Conservation (phyloP, 768 basidiomycete genomes). For the Tulasnella sp. region DNA sequence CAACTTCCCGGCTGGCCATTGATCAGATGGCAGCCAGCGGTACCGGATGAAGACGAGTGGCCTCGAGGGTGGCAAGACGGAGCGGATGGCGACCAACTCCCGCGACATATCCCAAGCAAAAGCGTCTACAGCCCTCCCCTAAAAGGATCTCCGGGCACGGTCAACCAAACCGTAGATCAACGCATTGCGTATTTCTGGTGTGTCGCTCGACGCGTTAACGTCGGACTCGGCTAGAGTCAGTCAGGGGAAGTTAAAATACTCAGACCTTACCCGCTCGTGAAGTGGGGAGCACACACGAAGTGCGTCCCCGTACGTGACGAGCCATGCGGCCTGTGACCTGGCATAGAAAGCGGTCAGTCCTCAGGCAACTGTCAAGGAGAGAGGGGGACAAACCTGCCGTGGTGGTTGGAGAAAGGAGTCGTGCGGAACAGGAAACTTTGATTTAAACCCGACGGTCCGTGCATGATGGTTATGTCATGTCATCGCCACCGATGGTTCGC, state of each 20-base stretch:
- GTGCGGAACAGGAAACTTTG: no score
- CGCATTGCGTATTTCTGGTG: slow-evolving; percentile 4
- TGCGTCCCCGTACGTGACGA: neutral
- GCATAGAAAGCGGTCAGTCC: neutral
- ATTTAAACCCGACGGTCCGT: no score
- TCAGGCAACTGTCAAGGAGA: neutral
- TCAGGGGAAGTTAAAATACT: slow-evolving; percentile 6
- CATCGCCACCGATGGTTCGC: no score
- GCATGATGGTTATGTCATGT: no score
- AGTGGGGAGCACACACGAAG: neutral
- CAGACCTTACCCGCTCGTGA: slow-evolving; percentile 10
- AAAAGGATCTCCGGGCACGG: neutral
- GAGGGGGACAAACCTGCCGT: slow-evolving; percentile 4
- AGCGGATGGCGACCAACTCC: neutral
- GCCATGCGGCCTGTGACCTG: slow-evolving; percentile 6
- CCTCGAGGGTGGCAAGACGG: neutral
- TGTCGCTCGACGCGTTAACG: slow-evolving; percentile 10
- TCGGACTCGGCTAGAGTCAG: slow-evolving; percentile 11
- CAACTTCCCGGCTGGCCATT: slow-evolving; percentile 1
- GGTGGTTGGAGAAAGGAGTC: slow-evolving; percentile 9
- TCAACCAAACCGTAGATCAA: neutral
- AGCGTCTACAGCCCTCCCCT: neutral
- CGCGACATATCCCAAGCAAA: slow-evolving; percentile 9
- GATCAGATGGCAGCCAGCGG: slow-evolving; percentile 6
- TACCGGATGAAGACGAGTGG: neutral